These are phyloP conservation scores for Brachypodium distachyon DNA, from an alignment of 202 grass and related monocot species.

Conservation along the genomic window DNA sequence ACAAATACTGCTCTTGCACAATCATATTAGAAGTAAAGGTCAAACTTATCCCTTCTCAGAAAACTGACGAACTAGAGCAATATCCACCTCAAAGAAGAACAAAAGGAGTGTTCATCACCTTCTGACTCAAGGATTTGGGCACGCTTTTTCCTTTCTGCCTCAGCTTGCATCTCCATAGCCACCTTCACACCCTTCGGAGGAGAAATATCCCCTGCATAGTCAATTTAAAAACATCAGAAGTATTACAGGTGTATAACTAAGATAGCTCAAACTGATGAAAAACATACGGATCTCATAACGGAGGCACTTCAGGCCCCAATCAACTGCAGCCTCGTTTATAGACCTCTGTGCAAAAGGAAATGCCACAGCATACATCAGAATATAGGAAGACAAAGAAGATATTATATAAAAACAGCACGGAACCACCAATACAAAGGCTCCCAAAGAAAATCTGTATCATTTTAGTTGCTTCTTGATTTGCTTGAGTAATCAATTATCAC, in stretches of 20 bases:
- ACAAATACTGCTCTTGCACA: background rate
- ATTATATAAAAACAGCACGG: background rate
- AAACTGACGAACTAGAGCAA: background rate
- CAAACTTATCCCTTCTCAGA: background rate
- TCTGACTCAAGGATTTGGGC: conserved; percentile 93
- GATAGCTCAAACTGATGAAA: background rate
- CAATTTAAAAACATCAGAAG: conserved; percentile 9
- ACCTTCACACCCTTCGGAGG: conserved; percentile 67
- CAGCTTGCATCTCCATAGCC: conserved; percentile 96
- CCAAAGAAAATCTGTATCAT: background rate
- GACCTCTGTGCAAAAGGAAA: conserved; percentile 50
- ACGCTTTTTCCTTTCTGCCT: conserved; percentile 92
- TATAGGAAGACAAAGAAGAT: background rate
- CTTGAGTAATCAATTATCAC: background rate
- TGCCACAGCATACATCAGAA: conserved; percentile 5
- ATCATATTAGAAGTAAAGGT: too few species aligned
- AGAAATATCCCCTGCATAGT: conserved; percentile 69
- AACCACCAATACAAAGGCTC: background rate
- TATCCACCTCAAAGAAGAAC: background rate
- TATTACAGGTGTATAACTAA: background rate
- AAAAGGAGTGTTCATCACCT: conserved; percentile 36
- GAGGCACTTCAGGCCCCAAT: conserved; percentile 89
- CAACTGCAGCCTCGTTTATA: conserved; percentile 78
- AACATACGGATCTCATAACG: conserved; percentile 87
- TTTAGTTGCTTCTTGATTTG: background rate